A percentile compares a stretch with the other conserved stretches of the same genome.
These are phyloP conservation scores for Diplocarpon mali DNA, from an alignment of 2,329 filamentous ascomycete genomes.

Conservation along the genomic window DNA sequence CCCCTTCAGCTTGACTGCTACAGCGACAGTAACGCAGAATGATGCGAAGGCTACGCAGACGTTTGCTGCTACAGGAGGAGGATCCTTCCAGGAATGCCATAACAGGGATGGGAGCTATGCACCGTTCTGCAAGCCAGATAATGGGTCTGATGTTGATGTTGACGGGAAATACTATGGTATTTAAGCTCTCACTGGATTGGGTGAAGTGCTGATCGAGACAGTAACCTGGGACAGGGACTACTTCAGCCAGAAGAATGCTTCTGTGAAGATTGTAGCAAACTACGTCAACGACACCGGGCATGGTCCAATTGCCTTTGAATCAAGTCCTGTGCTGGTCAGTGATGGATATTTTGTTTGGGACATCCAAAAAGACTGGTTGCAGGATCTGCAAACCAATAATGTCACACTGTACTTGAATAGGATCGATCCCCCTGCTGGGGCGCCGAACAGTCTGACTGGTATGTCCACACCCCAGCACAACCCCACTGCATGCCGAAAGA, in stretches of 20 bases:
- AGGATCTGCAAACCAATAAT: conserved; percentile 19
- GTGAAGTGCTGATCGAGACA: conserved; percentile 5
- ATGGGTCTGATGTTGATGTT: conserved; percentile 22
- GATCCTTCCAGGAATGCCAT: conserved; percentile 23
- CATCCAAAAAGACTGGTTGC: conserved; percentile 19
- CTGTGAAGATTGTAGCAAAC: conserved; percentile 22
- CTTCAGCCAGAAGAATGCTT: conserved; percentile 18
- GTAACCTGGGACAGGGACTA: conserved; percentile 25
- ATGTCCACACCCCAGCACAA: background rate
- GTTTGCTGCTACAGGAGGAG: conserved; percentile 17
- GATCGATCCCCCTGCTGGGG: conserved; percentile 10
- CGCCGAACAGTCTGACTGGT: conserved; percentile 8
- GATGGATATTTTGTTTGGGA: conserved; percentile 21
- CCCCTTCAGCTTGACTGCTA: conserved; percentile 17
- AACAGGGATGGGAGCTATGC: conserved; percentile 21
- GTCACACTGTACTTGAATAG: conserved; percentile 21
- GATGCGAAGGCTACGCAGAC: conserved; percentile 11
- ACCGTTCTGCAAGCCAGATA: conserved; percentile 24
- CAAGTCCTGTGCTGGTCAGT: conserved; percentile 10
- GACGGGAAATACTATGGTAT: conserved; percentile 25
- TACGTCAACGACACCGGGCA: conserved; percentile 21
- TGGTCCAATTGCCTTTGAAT: conserved; percentile 23
- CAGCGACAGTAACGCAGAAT: conserved; percentile 10
- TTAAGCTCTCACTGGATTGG: background rate
- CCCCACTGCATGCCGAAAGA: background rate